Conservation (phyloP, 2,329 filamentous ascomycete genomes). For the Amauroascus niger region DNA sequence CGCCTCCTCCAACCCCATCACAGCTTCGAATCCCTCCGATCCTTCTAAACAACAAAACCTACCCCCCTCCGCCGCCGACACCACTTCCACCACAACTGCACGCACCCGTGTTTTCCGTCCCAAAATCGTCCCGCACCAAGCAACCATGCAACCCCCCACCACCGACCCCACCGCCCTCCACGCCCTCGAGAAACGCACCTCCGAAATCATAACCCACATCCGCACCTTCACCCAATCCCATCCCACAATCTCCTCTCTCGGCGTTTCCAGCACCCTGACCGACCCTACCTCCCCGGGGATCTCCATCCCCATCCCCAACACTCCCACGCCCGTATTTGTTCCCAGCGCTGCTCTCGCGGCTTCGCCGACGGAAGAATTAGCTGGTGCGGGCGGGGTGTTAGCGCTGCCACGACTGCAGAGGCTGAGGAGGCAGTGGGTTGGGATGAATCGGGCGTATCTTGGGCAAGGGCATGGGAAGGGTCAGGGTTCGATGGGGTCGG, state of each 20-base stretch:
- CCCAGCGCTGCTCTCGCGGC: constrained; percentile 31
- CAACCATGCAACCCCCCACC: constrained; percentile 34
- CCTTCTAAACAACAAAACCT: not conserved
- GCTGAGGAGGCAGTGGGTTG: constrained; percentile 39
- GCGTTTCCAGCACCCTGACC: constrained; percentile 14
- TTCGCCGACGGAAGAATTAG: constrained; percentile 35
- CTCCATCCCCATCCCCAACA: constrained; percentile 28
- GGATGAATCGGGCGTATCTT: constrained; percentile 36
- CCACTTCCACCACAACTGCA: not conserved
- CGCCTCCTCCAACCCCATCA: constrained; percentile 11
- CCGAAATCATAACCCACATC: constrained; percentile 35
- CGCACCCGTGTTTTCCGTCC: constrained; percentile 16
- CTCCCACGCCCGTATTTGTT: constrained; percentile 27
- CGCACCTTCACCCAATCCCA: constrained; percentile 33
- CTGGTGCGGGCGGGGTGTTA: constrained; percentile 34
- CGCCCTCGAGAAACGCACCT: constrained; percentile 36
- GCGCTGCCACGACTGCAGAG: constrained; percentile 37
- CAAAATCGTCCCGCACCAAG: constrained; percentile 29
- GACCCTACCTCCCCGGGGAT: constrained; percentile 22
- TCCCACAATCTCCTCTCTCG: constrained; percentile 31
- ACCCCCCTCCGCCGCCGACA: constrained; percentile 7
- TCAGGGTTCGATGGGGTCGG: constrained; percentile 26
- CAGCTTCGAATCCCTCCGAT: constrained; percentile 14
- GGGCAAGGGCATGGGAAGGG: constrained; percentile 29
- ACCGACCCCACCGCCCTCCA: constrained; percentile 37